Conservation (phyloP, 2,329 filamentous ascomycete genomes). For the Claviceps africana region DNA sequence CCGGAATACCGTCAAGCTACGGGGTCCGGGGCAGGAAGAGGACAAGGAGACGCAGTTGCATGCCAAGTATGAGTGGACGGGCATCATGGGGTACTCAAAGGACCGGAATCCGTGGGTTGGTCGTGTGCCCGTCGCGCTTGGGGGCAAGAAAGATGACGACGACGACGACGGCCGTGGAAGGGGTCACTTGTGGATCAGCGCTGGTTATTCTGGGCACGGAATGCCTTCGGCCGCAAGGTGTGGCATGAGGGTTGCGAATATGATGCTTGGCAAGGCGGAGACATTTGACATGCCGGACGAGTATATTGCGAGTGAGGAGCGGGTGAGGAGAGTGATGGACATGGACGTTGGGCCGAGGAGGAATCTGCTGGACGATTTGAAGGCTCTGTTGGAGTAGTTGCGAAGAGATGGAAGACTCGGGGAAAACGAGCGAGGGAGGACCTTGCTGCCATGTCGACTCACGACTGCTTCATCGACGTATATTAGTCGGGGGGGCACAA, state of each 20-base stretch:
- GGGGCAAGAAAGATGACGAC: slow-evolving; percentile 25
- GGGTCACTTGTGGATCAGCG: slow-evolving; percentile 40
- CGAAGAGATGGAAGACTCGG: background rate
- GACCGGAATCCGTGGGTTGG: slow-evolving; percentile 62
- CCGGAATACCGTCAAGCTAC: slow-evolving; percentile 27
- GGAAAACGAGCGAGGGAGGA: background rate
- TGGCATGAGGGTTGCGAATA: slow-evolving; percentile 46
- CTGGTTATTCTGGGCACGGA: slow-evolving; percentile 60
- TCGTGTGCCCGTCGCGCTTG: slow-evolving; percentile 36
- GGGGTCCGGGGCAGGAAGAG: slow-evolving; percentile 18
- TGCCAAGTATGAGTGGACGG: slow-evolving; percentile 56
- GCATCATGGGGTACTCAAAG: slow-evolving; percentile 63
- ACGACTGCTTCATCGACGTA: no score
- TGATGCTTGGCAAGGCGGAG: slow-evolving; percentile 34
- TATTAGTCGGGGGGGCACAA: no score
- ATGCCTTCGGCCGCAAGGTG: slow-evolving; percentile 61
- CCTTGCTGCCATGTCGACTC: background rate
- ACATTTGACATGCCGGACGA: slow-evolving; percentile 29
- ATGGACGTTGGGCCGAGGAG: slow-evolving; percentile 5
- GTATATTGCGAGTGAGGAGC: slow-evolving; percentile 24
- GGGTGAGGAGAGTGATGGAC: slow-evolving; percentile 10
- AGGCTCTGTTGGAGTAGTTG: background rate
- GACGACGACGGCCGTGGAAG: slow-evolving; percentile 15
- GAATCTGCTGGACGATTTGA: slow-evolving; percentile 1
- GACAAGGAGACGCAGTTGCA: slow-evolving; percentile 26